These are phyloP conservation scores for Raffaelea arxii DNA, from an alignment of 2,329 filamentous ascomycete genomes.

Conservation along the genomic window DNA sequence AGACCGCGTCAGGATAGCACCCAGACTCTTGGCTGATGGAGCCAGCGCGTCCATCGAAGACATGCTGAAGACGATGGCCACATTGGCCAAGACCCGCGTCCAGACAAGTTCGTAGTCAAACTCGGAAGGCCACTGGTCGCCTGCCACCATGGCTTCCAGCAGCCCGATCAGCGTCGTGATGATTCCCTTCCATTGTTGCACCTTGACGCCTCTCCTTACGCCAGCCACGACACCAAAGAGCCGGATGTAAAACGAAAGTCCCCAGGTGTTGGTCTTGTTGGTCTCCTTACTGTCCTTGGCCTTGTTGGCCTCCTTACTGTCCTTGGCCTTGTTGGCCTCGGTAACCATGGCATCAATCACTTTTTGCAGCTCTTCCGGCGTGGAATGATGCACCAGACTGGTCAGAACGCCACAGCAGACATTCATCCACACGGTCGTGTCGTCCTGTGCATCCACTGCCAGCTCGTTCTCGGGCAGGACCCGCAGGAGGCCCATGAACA, in stretches of 20 bases:
- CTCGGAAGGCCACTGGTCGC: slow-evolving; percentile 7
- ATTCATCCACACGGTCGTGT: slow-evolving; percentile 42
- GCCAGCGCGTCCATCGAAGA: slow-evolving; percentile 74
- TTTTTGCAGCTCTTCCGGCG: slow-evolving; percentile 60
- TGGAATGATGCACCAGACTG: slow-evolving; percentile 75
- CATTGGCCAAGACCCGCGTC: slow-evolving; percentile 46
- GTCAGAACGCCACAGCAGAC: slow-evolving; percentile 69
- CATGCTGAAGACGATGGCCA: slow-evolving; percentile 60
- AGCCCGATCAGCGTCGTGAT: slow-evolving; percentile 45
- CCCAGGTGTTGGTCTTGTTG: slow-evolving; percentile 22
- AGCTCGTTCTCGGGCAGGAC: slow-evolving; percentile 42
- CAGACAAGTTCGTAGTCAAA: slow-evolving; percentile 45
- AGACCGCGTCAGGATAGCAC: no score
- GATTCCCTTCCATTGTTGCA: slow-evolving; percentile 61
- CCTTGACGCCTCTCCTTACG: slow-evolving; percentile 70
- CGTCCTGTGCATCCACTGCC: slow-evolving; percentile 23
- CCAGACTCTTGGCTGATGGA: slow-evolving; percentile 54
- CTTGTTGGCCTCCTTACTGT: slow-evolving; percentile 18
- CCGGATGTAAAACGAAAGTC: slow-evolving; percentile 38
- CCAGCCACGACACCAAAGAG: slow-evolving; percentile 63
- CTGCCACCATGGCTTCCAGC: slow-evolving; percentile 32
- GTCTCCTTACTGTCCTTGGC: slow-evolving; percentile 21
- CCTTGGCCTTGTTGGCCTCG: slow-evolving; percentile 16
- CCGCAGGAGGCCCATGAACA: slow-evolving; percentile 41
- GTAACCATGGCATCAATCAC: slow-evolving; percentile 49